These are phyloP conservation scores for Apophysomyces variabilis DNA, from an alignment of 371 early-diverging fungal species.

Conservation along the genomic window DNA sequence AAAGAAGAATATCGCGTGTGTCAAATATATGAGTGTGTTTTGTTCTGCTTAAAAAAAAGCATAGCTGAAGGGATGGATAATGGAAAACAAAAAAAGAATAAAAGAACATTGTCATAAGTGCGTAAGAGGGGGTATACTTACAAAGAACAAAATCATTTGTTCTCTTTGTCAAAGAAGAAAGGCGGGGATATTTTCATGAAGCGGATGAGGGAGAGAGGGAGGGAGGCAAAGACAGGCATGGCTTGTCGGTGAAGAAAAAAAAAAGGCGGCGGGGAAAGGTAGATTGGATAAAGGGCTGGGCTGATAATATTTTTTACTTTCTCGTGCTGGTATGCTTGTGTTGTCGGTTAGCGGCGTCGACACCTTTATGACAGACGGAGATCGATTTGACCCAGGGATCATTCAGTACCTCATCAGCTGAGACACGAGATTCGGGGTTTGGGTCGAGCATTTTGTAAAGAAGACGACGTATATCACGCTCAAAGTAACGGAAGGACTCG, in stretches of 20 bases:
- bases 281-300: no score
- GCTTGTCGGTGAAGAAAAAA: no score
- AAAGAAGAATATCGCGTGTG: background rate
- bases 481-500: slow-evolving; percentile 67
- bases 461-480: slow-evolving; percentile 58
- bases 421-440: slow-evolving; percentile 53
- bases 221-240: no score
- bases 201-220: no score
- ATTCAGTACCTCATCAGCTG: slow-evolving; percentile 59
- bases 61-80: background rate
- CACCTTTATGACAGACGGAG: slow-evolving; percentile 38
- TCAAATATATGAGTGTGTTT: background rate
- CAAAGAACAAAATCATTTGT: no score
- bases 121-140: no score
- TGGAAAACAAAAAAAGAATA: background rate
- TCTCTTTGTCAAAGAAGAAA: no score
- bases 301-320: background rate
- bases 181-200: no score
- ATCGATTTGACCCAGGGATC: slow-evolving; percentile 77
- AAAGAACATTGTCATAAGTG: no score
- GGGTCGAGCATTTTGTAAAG: slow-evolving; percentile 56
- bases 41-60: background rate
- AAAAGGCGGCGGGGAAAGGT: no score
- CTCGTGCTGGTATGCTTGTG: slow-evolving; percentile 16
- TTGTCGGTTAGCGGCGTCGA: slow-evolving; percentile 25